Percentiles rank a stretch among this genome's conserved stretches.
These are phyloP conservation scores for Trichoderma sp. DNA, from an alignment of 2,329 filamentous ascomycete species.

Conservation along the genomic window DNA sequence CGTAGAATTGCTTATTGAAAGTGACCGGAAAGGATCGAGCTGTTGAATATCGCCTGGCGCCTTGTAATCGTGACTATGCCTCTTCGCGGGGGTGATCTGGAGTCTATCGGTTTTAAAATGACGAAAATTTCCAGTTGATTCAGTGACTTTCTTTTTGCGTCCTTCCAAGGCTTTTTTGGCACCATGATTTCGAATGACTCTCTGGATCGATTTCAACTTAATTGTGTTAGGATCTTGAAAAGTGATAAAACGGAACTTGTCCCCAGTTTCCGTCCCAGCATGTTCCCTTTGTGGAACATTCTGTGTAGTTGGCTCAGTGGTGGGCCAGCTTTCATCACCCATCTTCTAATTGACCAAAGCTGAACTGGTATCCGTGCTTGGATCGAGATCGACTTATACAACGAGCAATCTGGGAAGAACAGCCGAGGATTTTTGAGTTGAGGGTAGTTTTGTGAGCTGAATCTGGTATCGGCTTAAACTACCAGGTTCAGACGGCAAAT, in stretches of 20 bases:
- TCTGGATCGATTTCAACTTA: not conserved
- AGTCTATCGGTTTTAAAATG: not conserved
- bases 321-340: not conserved
- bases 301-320: not conserved
- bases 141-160: not conserved
- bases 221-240: not conserved
- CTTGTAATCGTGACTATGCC: not conserved
- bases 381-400: not conserved
- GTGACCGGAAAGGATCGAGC: not conserved
- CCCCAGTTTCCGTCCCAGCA: not conserved
- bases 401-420: not conserved
- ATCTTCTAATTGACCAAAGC: not conserved
- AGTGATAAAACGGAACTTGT: not conserved
- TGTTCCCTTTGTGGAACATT: not conserved
- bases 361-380: not conserved
- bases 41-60: not conserved
- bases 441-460: not conserved
- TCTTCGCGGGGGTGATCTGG: not conserved
- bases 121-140: not conserved
- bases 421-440: not conserved
- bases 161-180: not conserved
- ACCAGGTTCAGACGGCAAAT: not conserved
- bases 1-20: not conserved
- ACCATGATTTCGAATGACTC: not conserved
- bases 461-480: not conserved